Conservation (phyloP, 441 rosid genomes). For the Breynia disticha region DNA sequence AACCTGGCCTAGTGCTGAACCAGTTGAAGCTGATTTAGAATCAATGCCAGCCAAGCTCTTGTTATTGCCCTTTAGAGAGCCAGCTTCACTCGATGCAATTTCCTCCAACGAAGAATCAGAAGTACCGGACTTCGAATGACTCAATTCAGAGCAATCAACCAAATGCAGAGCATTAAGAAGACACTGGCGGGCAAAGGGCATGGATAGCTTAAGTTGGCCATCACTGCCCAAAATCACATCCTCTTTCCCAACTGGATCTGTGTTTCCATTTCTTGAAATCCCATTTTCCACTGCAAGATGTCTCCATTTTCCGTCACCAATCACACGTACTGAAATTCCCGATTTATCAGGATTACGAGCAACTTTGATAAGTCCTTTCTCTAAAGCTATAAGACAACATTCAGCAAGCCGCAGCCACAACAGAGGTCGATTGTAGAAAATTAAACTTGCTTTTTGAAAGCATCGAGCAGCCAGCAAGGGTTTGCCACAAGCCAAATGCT, state of each 20-base stretch:
- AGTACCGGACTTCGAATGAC: conserved; percentile 23
- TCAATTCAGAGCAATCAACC: conserved; percentile 33
- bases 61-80: conserved; percentile 29
- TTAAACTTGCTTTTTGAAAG: conserved; percentile 66
- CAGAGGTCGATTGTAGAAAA: conserved; percentile 58
- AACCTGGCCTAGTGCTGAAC: conserved; percentile 26
- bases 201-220: conserved; percentile 61
- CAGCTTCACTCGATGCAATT: conserved; percentile 34
- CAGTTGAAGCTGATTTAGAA: conserved; percentile 27
- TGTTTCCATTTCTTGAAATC: conserved; percentile 28
- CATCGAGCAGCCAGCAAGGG: conserved; percentile 80
- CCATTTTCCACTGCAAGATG: conserved; percentile 52
- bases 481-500: conserved; percentile 77
- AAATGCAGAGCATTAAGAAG: conserved; percentile 64
- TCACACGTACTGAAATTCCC: conserved; percentile 45
- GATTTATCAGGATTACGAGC: conserved; percentile 32
- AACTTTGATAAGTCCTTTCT: conserved; percentile 56
- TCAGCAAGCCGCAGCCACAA: conserved; percentile 96
- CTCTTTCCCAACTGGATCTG: conserved; percentile 29
- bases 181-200: conserved; percentile 71
- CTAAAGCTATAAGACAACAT: conserved; percentile 82
- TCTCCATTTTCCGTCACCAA: conserved; percentile 96
- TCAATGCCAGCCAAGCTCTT: conserved; percentile 27
- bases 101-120: conserved; percentile 33
- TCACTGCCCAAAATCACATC: conserved; percentile 26